These are phyloP conservation scores for Nitzschia sp. DNA, from an alignment of 108 stramenopile genomes.

Conservation along the genomic window DNA sequence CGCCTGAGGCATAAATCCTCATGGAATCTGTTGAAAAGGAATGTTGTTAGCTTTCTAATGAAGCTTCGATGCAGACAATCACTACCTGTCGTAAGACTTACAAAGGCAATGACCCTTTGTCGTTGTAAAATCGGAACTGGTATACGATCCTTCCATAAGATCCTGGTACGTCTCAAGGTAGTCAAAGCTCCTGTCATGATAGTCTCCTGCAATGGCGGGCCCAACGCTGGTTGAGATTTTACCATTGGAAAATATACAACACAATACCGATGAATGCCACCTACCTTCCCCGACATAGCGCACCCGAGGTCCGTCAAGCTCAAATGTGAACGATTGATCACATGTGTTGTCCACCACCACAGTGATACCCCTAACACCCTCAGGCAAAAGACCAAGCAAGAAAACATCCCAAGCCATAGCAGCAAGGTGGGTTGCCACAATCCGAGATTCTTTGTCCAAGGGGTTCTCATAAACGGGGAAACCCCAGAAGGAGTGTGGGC, in stretches of 20 bases:
- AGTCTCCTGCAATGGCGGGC: not conserved
- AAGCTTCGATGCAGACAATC: too few relatives aligned
- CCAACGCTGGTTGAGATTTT: too few relatives aligned
- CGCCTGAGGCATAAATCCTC: slow-evolving; percentile 7
- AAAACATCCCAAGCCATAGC: slow-evolving; percentile 7
- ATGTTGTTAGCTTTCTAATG: too few relatives aligned
- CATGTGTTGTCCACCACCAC: slow-evolving; percentile 14
- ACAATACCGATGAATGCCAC: too few relatives aligned
- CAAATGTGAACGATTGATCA: slow-evolving; percentile 9
- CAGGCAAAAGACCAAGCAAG: not conserved
- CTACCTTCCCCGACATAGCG: not conserved
- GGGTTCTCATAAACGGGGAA: not conserved
- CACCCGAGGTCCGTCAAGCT: not conserved
- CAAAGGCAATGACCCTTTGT: not conserved
- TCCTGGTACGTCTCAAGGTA: not conserved
- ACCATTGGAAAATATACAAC: too few relatives aligned
- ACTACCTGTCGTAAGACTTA: not conserved
- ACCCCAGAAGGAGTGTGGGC: slow-evolving; percentile 2
- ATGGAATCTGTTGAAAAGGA: slow-evolving; percentile 21
- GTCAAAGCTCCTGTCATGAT: slow-evolving; percentile 10
- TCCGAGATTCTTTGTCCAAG: not conserved
- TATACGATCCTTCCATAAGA: not conserved
- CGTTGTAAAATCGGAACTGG: not conserved
- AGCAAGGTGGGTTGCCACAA: slow-evolving; percentile 4
- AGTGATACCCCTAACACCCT: not conserved